Evolutionary conservation across 495 filamentous ascomycete species (phyloP).

Genomic region (Schizothecium vesticola): DNA sequence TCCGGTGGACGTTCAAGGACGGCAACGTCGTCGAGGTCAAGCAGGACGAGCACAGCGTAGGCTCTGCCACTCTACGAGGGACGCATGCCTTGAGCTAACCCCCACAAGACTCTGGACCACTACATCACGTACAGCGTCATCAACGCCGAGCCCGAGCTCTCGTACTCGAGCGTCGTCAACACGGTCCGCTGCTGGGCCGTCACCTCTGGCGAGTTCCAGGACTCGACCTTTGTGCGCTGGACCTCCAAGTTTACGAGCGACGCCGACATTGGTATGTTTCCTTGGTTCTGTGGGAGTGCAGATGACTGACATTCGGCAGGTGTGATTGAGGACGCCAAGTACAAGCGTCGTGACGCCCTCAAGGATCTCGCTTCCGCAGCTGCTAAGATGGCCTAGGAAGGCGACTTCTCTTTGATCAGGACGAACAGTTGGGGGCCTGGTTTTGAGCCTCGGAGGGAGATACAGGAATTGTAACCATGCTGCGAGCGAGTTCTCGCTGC

Average conservation of each 20-base stretch:
- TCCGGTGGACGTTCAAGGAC: slow-evolving; percentile 61
- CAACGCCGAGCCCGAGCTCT: slow-evolving; percentile 51
- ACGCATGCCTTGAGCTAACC: background rate
- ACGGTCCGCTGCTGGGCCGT: slow-evolving; percentile 57
- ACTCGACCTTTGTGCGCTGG: slow-evolving; percentile 59
- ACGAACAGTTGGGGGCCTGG: background rate
- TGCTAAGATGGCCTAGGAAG: slow-evolving; percentile 37
- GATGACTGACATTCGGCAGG: slow-evolving; percentile 34
- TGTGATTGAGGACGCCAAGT: slow-evolving; percentile 65
- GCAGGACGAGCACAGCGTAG: slow-evolving; percentile 64
- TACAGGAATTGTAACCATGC: background rate
- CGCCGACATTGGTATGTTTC: slow-evolving; percentile 56
- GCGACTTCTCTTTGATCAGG: background rate
- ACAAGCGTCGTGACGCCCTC: slow-evolving; percentile 64
- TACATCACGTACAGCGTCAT: slow-evolving; percentile 67
- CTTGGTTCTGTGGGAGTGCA: background rate
- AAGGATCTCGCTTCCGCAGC: slow-evolving; percentile 55
- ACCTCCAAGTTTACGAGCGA: slow-evolving; percentile 61
- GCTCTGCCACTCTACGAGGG: slow-evolving; percentile 12
- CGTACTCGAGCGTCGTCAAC: slow-evolving; percentile 56
- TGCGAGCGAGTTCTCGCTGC: background rate
- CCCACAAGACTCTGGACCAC: slow-evolving; percentile 57
- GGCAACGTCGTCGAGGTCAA: slow-evolving; percentile 60
- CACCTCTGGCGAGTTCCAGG: slow-evolving; percentile 54
- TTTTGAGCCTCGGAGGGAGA: background rate